Evolutionary conservation across 2,329 filamentous ascomycete genomes (phyloP), one percentile per base, ranked within the genome.

Genomic region (Sarocladium oryzae): DNA sequence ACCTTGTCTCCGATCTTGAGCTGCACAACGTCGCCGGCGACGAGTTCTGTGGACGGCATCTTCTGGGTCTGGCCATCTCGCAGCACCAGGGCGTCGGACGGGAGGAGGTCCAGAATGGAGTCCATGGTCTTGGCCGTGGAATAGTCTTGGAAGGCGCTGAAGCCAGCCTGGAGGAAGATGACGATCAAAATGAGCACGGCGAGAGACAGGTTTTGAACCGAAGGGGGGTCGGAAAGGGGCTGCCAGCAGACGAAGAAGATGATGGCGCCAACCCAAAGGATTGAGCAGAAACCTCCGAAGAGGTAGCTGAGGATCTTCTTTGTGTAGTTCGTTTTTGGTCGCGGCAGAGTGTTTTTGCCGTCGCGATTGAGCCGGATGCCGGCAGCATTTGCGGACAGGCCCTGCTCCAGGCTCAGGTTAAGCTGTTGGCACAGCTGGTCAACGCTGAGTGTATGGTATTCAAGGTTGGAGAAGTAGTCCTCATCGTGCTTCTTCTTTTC

Each of bases 181-280:
- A 75, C 72, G 40, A 75, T 69, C 56, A 75, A 57, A 32, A 76
- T 66, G 1, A 76, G 64, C 45, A 75, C 68, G 4, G 72, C 71
- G 7, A 75, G 65, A 13, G 70, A 70, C 1, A 75, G 65, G 55
- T 75, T 75, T 23, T 69, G 68, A 1, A 60, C 51, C 2, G 69
- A 69, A 0, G 72, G 73, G 0, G 73, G 72, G 37, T 69, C 59
- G 56, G 71, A 71, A 43, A 75, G 61, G n/a, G 73, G 72, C 16
- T 60, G 56, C 72, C 73, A 75, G 58, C 71, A 74, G 54, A 75
- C 57, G 56, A 75, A 75, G 64, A 75, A 74, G 58, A 75, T 63
- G 55, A 75, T 64, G 46, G 71, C 70, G 16, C 70, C 72, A 32
- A 74, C 57, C 71, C 71, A 75, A 11, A 75, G 64, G 20, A 75